Percentiles rank a stretch among this genome's conserved stretches.
Evolutionary conservation across 2,329 filamentous ascomycete species (phyloP).

Genomic region (Trichoderma sp.): DNA sequence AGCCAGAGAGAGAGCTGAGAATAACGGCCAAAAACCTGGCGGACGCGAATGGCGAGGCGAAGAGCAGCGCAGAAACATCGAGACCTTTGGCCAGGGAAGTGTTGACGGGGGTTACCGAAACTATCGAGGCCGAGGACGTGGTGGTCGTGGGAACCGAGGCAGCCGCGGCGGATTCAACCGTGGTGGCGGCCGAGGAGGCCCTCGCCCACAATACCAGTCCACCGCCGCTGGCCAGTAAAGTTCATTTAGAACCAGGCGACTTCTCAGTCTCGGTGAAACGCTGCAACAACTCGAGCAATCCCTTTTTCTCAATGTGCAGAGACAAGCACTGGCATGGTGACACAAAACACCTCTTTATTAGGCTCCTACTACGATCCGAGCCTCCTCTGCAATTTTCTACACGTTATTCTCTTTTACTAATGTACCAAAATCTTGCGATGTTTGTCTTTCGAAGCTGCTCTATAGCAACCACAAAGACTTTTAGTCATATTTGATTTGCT

Average conservation of each 20-base stretch:
- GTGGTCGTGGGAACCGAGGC: conserved; percentile 53
- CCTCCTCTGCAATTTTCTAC: background rate
- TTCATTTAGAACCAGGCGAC: background rate
- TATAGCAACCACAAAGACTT: background rate
- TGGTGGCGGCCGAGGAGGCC: conserved; percentile 50
- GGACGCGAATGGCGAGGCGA: conserved; percentile 89
- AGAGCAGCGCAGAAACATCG: conserved; percentile 93
- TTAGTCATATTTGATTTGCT: conserved; percentile 22
- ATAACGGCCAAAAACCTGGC: conserved; percentile 67
- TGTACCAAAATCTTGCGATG: conserved; percentile 40
- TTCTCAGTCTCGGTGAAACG: background rate
- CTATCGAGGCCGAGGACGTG: conserved; percentile 78
- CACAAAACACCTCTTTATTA: background rate
- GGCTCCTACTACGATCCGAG: background rate
- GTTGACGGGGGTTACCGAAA: conserved; percentile 81
- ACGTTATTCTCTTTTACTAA: conserved; percentile 26
- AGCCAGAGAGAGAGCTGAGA: conserved; percentile 82
- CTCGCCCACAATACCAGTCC: conserved; percentile 40
- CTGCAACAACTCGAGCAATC: background rate
- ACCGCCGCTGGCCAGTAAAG: conserved; percentile 37
- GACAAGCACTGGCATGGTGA: background rate
- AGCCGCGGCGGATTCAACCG: conserved; percentile 47
- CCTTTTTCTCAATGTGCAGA: background rate
- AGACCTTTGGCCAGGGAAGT: conserved; percentile 96
- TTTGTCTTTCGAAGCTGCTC: conserved; percentile 17